Base-by-base conservation (phyloP, 2,329 filamentous ascomycete species). In the Penicillium brasilianum region DNA sequence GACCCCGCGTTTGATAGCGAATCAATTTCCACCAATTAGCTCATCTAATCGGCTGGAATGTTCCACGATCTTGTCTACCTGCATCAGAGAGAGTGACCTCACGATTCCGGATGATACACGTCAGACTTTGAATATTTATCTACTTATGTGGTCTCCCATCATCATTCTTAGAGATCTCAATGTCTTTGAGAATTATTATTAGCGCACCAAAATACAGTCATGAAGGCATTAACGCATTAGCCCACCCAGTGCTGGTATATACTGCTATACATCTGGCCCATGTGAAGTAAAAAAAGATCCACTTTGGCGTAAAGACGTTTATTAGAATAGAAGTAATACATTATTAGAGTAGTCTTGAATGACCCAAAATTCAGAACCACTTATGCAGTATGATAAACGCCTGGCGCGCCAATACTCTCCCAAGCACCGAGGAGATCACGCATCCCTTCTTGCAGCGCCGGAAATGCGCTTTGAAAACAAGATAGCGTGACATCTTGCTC, bases 401-500 rank as follows among this genome's bases (percentile, higher is more conserved):
- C 50, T 16, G 32, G 22, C 16, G 14, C n/a, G 10, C 34, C 34
- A 39, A 53, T 34, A 11, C 18, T 53, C n/a, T 53, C 34, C 50
- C 50, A 53, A 14, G 50, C 18, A 3, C 50, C 50, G 20, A 22
- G 32, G 7, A 53, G 34, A 28, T 39, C 50, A 18, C 50, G 32
- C 34, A 53, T 39, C 20, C 34, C 34, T 53, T 53, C 34, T n/a
- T 53, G 34, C 34, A 53, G 7, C 4, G 20, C 18, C 9, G 50
- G 50, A 39, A 53, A 39, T 6, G 50, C 22, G 1, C 22, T 28
- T 37, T 28, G 50, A 22, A 53, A 53, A 25, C 11, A 18, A n/a
- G 50, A 53, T 32, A 53, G 14, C 6, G 22, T 37, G 32, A 53
- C 20, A 22, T 53, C 50, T 28, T 53, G 50, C 22, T 53, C 50